Evolutionary conservation across 805 yeast species (phyloP).

Genomic region (Kuraishia ogatae): DNA sequence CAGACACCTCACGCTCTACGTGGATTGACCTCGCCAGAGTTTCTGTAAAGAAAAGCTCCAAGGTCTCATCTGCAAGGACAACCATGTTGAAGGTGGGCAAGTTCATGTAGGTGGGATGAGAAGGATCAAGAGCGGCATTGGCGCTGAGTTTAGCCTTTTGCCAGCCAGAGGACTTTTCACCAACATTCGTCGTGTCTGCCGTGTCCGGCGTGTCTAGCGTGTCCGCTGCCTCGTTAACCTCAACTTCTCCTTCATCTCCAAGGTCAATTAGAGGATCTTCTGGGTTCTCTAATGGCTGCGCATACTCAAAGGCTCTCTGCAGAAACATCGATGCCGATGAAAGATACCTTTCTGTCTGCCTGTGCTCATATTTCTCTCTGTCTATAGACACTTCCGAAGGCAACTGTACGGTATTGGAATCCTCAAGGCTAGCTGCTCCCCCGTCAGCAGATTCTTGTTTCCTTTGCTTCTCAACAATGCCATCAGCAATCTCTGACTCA

Average conservation of each 20-base stretch:
- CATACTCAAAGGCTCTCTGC: constrained; percentile 84
- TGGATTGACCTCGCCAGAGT: constrained; percentile 65
- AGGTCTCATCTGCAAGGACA: constrained; percentile 85
- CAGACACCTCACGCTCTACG: constrained; percentile 44
- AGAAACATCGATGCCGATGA: constrained; percentile 83
- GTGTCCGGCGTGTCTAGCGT: constrained; percentile 6
- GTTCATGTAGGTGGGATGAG: constrained; percentile 63
- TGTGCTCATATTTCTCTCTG: constrained; percentile 49
- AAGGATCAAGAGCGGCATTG: constrained; percentile 78
- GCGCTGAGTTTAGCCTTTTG: constrained; percentile 32
- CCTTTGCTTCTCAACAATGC: constrained; percentile 35
- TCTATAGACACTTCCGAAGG: constrained; percentile 58
- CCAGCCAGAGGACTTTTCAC: constrained; percentile 12
- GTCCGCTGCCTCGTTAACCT: too few relatives aligned
- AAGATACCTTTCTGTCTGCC: constrained; percentile 72
- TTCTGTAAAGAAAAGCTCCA: constrained; percentile 71
- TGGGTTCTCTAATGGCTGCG: constrained; percentile 55
- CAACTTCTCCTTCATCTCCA: constrained; percentile 23
- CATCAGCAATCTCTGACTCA: constrained; percentile 60
- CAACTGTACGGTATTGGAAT: constrained; percentile 25
- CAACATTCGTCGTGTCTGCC: too few relatives aligned
- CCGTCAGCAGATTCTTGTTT: constrained; percentile 19
- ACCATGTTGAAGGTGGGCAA: constrained; percentile 94
- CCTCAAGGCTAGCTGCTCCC: constrained; percentile 21
- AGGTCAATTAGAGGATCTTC: constrained; percentile 32